Base-by-base conservation (phyloP, 139 green algal species). In the Micractinium conductrix region DNA sequence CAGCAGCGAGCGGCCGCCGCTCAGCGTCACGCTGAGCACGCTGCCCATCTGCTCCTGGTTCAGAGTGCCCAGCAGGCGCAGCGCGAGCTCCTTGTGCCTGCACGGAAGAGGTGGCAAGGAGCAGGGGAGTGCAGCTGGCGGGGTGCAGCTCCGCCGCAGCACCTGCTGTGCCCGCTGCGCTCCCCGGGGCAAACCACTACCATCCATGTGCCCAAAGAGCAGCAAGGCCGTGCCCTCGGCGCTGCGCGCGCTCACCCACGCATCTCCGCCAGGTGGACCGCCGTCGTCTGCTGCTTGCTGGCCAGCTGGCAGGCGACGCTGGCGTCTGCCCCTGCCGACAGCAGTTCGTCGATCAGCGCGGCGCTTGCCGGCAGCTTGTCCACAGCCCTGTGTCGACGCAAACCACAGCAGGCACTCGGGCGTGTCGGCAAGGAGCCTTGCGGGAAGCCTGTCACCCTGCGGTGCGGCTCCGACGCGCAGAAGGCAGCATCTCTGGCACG, bases 211-310 rank as follows among this genome's bases (percentile, higher is more conserved):
- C 48, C 16, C 48, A 58, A 58, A n/a, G n/a, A n/a, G n/a, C n/a
- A n/a, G n/a, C n/a, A n/a, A n/a, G n/a, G n/a, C n/a, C n/a, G n/a
- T n/a, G n/a, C n/a, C n/a, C n/a, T n/a, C n/a, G n/a, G n/a, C n/a
- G n/a, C n/a, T n/a, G n/a, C n/a, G n/a, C n/a, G n/a, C n/a, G 5
- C 53, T 22, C 38, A 65, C 60, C 78, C 60, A 5, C n/a, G 28
- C 63, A 44, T 12, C 55, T 45, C 48, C 1, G 79, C 79, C 24
- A 58, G 9, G 33, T 84, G 79, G 42, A 84, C 35, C 9, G 79
- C 79, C 30, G 67, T 78, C 38, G 26, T 78, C n/a, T 75, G 63
- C 43, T 65, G 33, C 33, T 84, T 42, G 43, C 45, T 43, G 28
- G 28, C 30, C 53, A 62, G 53, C 38, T 30, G 37, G 58, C 76